These are phyloP conservation scores for Hymenoscyphus salicellus DNA, from an alignment of 2,329 filamentous ascomycete species.

Conservation along the genomic window DNA sequence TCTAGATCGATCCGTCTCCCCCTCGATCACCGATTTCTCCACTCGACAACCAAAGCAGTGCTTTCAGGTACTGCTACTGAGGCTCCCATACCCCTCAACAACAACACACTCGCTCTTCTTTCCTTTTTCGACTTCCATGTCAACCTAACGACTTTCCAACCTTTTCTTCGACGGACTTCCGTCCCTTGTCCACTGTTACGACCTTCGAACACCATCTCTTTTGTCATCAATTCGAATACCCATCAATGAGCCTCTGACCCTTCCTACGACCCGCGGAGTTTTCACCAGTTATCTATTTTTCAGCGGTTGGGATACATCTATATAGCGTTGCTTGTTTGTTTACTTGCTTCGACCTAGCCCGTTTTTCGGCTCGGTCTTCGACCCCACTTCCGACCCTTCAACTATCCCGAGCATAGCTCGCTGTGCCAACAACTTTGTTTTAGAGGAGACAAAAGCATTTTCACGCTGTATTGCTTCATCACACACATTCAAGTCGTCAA, in stretches of 20 bases:
- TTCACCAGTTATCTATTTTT: slow-evolving; percentile 31
- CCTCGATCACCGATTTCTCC: slow-evolving; percentile 16
- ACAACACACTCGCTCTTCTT: slow-evolving; percentile 26
- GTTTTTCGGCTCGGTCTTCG: slow-evolving; percentile 19
- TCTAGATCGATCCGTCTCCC: slow-evolving; percentile 25
- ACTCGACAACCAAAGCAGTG: slow-evolving; percentile 21
- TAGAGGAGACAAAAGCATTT: slow-evolving; percentile 39
- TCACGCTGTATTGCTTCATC: slow-evolving; percentile 31
- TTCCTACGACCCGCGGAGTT: slow-evolving; percentile 39
- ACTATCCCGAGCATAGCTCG: slow-evolving; percentile 31
- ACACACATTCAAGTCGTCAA: slow-evolving; percentile 22
- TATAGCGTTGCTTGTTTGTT: slow-evolving; percentile 39
- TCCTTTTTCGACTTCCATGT: slow-evolving; percentile 34
- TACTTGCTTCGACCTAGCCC: slow-evolving; percentile 23
- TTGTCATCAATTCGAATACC: slow-evolving; percentile 46
- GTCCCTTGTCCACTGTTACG: slow-evolving; percentile 35
- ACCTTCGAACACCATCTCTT: slow-evolving; percentile 49
- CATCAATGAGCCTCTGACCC: slow-evolving; percentile 42
- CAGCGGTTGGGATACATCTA: slow-evolving; percentile 36
- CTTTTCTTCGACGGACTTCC: slow-evolving; percentile 35
- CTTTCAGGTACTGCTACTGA: slow-evolving; percentile 28
- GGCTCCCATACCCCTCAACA: slow-evolving; percentile 29
- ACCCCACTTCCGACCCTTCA: slow-evolving; percentile 18
- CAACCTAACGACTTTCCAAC: slow-evolving; percentile 37
- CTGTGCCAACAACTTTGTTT: slow-evolving; percentile 36